These are phyloP conservation scores for Geotrichum histeridarum DNA, from an alignment of 1,139 yeast species.

Conservation along the genomic window DNA sequence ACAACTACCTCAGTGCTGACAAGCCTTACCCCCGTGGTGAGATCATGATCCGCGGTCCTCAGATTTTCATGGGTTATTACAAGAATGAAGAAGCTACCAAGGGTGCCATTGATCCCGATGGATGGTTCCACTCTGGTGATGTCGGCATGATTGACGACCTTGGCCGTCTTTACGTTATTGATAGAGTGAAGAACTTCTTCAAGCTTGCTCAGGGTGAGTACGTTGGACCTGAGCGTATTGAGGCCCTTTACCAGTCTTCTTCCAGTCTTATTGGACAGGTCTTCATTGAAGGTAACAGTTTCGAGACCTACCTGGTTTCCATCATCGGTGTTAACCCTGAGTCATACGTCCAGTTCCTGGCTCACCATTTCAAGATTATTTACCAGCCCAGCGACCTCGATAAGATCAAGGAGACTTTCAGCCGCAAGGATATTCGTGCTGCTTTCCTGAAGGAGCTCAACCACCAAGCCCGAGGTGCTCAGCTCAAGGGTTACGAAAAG, in stretches of 20 bases:
- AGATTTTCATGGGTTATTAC: conserved; percentile 55
- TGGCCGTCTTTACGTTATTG: conserved; percentile 60
- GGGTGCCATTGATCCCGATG: conserved; percentile 54
- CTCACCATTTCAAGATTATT: conserved; percentile 25
- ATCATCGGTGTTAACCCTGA: conserved; percentile 57
- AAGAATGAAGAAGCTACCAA: conserved; percentile 52
- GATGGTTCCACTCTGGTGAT: conserved; percentile 78
- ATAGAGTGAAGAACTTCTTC: conserved; percentile 75
- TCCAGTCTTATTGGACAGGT: conserved; percentile 52
- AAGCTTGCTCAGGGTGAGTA: conserved; percentile 80
- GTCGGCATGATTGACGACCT: conserved; percentile 52
- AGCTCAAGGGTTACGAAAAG: conserved; percentile 53
- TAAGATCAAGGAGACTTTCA: conserved; percentile 31
- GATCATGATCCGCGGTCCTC: conserved; percentile 62
- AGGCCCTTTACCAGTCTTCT: conserved; percentile 54
- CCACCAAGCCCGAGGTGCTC: conserved; percentile 29
- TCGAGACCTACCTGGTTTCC: conserved; percentile 58
- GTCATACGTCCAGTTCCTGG: conserved; percentile 32
- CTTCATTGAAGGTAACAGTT: conserved; percentile 64
- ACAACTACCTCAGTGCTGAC: conserved; percentile 55
- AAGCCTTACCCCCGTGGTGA: conserved; percentile 53
- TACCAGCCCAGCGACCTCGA: conserved; percentile 30
- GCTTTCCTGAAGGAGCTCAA: conserved; percentile 36
- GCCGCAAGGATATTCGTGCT: conserved; percentile 33
- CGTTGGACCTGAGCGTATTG: conserved; percentile 73